These are phyloP conservation scores for Epichloe scottii DNA, from an alignment of 2,329 filamentous ascomycete genomes.

Conservation along the genomic window DNA sequence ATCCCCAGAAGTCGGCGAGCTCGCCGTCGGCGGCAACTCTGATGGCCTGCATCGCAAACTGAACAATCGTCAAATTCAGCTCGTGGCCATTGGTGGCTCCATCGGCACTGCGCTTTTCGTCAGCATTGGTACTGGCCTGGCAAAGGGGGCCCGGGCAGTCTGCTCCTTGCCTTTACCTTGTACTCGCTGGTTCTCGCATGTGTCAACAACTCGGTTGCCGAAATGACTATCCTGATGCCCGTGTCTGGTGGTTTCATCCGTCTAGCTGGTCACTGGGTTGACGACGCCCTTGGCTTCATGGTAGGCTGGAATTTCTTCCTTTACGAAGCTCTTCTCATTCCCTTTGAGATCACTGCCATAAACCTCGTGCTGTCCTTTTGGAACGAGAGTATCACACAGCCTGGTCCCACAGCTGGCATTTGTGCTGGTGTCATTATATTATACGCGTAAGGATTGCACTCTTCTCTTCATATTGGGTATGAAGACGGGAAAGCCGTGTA, in stretches of 20 bases:
- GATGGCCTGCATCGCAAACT: constrained; percentile 34
- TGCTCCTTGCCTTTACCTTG: constrained; percentile 46
- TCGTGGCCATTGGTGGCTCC: constrained; percentile 46
- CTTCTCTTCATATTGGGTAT: neutral
- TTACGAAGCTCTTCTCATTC: constrained; percentile 31
- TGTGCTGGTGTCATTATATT: constrained; percentile 42
- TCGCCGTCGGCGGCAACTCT: constrained; percentile 18
- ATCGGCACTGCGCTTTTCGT: constrained; percentile 49
- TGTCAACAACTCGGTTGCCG: constrained; percentile 53
- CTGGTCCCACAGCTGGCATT: constrained; percentile 53
- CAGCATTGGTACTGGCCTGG: constrained; percentile 44
- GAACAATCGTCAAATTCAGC: constrained; percentile 42
- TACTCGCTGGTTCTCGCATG: constrained; percentile 44
- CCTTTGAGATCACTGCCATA: constrained; percentile 30
- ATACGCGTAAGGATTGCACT: constrained; percentile 36
- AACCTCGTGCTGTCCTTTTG: constrained; percentile 30
- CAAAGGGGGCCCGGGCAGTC: constrained; percentile 31
- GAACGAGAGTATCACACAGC: constrained; percentile 36
- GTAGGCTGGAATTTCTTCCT: constrained; percentile 33
- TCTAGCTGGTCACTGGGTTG: constrained; percentile 51
- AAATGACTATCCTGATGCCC: constrained; percentile 52
- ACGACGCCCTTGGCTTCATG: constrained; percentile 50
- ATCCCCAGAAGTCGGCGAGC: constrained; percentile 14
- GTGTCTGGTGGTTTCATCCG: constrained; percentile 52
- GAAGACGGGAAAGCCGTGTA: neutral